A percentile compares a stretch with the other conserved stretches of the same genome.
Conservation (phyloP, 306 rosid species). For the Ochetophila trinervis region DNA sequence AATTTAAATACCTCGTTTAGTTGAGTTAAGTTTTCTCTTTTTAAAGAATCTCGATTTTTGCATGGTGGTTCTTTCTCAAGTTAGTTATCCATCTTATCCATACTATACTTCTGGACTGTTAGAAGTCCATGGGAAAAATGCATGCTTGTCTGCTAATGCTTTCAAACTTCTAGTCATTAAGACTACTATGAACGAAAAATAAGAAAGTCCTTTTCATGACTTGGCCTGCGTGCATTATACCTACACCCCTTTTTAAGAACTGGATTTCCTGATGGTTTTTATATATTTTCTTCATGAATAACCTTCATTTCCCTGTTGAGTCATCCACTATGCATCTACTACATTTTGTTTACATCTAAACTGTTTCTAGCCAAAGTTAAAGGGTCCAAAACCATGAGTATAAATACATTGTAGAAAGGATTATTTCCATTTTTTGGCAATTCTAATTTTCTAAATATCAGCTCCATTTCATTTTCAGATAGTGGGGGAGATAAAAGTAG, state of each 20-base stretch:
- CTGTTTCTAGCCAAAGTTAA: constrained; percentile 11
- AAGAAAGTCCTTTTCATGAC: no score
- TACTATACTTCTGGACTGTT: background rate
- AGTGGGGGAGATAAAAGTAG: constrained; percentile 87
- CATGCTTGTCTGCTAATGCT: background rate
- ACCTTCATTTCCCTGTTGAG: background rate
- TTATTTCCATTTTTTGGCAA: constrained; percentile 18
- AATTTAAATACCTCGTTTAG: constrained; percentile 10
- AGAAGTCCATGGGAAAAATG: background rate
- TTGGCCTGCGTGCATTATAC: no score
- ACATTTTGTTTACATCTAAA: background rate
- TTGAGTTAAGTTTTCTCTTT: constrained; percentile 18
- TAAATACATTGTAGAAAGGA: constrained; percentile 17
- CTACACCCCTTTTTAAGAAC: no score
- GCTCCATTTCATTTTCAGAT: constrained; percentile 49
- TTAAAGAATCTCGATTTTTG: constrained; percentile 21
- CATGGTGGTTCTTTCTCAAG: constrained; percentile 2
- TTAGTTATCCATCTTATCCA: background rate
- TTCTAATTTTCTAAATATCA: constrained; percentile 10
- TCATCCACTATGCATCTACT: background rate
- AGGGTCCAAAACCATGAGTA: constrained; percentile 21
- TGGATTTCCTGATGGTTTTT: background rate
- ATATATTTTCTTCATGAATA: constrained; percentile 5
- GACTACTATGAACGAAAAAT: no score
- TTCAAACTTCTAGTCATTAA: no score